These are phyloP conservation scores for Theobroma cacao DNA, from an alignment of 345 rosid species.

Conservation along the genomic window DNA sequence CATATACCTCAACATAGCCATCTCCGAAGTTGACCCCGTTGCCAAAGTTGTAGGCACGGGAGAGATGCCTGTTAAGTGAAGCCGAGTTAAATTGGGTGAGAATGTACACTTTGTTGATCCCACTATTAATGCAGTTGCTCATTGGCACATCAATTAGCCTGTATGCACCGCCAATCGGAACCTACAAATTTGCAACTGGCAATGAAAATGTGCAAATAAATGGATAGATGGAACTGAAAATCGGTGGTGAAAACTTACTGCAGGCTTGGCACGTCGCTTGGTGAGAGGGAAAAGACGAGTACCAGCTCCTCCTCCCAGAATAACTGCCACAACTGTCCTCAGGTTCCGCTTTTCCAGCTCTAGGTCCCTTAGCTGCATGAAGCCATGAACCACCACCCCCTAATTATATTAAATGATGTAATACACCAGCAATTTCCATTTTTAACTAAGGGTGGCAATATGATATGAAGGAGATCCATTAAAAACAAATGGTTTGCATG, in stretches of 20 bases:
- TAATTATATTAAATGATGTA: too few relatives aligned
- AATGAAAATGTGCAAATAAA: not conserved
- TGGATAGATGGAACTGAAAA: not conserved
- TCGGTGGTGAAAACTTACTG: conserved; percentile 38
- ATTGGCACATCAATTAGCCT: conserved; percentile 97
- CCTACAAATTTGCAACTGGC: conserved; percentile 36
- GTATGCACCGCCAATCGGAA: conserved; percentile 90
- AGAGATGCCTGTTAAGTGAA: conserved; percentile 81
- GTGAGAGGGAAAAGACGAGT: conserved; percentile 98
- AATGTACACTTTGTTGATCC: conserved; percentile 91
- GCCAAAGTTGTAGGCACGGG: conserved; percentile 81
- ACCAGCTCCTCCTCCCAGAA: conserved; percentile 99
- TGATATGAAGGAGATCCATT: not conserved
- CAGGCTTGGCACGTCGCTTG: conserved; percentile 93
- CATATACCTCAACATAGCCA: conserved; percentile 75
- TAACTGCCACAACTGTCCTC: conserved; percentile 73
- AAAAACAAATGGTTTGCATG: not conserved
- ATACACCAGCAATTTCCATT: too few relatives aligned
- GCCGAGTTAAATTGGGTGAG: conserved; percentile 94
- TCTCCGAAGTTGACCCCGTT: conserved; percentile 76
- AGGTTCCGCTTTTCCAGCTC: conserved; percentile 67
- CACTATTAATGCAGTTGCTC: conserved; percentile 97
- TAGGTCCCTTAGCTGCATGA: conserved; percentile 67
- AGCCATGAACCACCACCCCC: too few relatives aligned
- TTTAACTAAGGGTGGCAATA: too few relatives aligned